These are phyloP conservation scores for Pistacia atlantica DNA, from an alignment of 345 rosid genomes.

Conservation along the genomic window DNA sequence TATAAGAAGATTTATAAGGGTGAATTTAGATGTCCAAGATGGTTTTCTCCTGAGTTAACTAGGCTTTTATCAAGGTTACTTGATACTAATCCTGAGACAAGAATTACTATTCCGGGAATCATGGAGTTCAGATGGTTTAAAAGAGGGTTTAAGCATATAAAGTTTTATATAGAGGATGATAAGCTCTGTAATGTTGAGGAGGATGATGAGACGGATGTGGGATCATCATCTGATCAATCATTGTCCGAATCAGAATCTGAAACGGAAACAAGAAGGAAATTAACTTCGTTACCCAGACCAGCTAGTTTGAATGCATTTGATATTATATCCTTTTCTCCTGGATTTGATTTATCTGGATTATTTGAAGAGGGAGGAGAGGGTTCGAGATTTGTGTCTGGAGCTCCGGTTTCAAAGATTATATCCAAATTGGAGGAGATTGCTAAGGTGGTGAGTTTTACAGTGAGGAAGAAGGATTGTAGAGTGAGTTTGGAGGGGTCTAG, in stretches of 20 bases:
- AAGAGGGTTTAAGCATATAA: conserved; percentile 66
- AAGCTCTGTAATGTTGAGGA: conserved; percentile 42
- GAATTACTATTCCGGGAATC: conserved; percentile 68
- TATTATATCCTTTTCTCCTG: conserved; percentile 69
- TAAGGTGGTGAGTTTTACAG: conserved; percentile 60
- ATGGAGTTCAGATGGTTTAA: conserved; percentile 82
- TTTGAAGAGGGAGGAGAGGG: conserved; percentile 73
- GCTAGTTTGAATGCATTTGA: conserved; percentile 74
- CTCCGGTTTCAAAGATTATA: conserved; percentile 64
- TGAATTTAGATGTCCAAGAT: conserved; percentile 76
- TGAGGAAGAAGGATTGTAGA: conserved; percentile 78
- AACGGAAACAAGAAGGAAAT: conserved; percentile 27
- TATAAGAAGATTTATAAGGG: conserved; percentile 76
- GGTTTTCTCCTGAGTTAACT: conserved; percentile 69
- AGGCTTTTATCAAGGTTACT: conserved; percentile 58
- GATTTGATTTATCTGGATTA: conserved; percentile 72
- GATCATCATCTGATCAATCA: conserved; percentile 40
- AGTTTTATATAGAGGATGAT: conserved; percentile 60
- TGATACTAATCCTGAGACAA: conserved; percentile 70
- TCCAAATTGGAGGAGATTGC: conserved; percentile 76
- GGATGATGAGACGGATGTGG: conserved; percentile 38
- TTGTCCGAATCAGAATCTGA: conserved; percentile 59
- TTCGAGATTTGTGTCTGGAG: conserved; percentile 56
- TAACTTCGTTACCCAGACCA: conserved; percentile 49
- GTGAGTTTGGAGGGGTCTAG: conserved; percentile 70